Conservation (phyloP, 345 rosid genomes). For the Psidium guajava region DNA sequence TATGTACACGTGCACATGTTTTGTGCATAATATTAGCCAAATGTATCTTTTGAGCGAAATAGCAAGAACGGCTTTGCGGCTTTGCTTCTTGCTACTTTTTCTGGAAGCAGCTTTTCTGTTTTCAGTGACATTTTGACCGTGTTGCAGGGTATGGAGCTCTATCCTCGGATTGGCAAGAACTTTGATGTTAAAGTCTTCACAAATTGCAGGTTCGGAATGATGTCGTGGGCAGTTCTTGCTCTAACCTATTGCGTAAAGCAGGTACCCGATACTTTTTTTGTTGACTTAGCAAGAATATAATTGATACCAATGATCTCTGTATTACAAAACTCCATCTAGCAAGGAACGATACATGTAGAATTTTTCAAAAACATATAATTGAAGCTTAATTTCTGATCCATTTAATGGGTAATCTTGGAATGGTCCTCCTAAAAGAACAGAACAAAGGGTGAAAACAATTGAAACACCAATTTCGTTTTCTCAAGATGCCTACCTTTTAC, state of each 20-base stretch:
- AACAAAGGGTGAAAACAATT: background rate
- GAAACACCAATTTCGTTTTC: background rate
- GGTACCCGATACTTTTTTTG: slow-evolving; percentile 23
- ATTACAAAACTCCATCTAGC: background rate
- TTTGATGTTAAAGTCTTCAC: slow-evolving; percentile 97
- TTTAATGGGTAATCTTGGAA: background rate
- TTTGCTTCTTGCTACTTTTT: background rate
- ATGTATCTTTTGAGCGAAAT: background rate
- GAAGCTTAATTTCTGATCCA: background rate
- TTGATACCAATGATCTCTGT: background rate
- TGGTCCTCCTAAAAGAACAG: background rate
- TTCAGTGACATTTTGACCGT: slow-evolving; percentile 2
- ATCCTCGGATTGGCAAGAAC: slow-evolving; percentile 94
- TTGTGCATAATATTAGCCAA: background rate
- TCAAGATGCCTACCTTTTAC: background rate
- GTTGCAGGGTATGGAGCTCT: slow-evolving; percentile 92
- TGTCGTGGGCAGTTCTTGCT: slow-evolving; percentile 99
- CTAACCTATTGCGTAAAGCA: slow-evolving; percentile 98
- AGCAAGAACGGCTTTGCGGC: background rate
- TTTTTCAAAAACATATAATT: background rate
- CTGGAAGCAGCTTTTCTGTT: background rate
- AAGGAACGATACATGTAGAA: background rate
- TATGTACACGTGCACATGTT: background rate
- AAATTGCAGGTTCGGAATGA: slow-evolving; percentile 98
- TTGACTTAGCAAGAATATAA: background rate